These are phyloP conservation scores for Komagataella phaffii DNA, from an alignment of 805 yeast genomes.

Conservation along the genomic window DNA sequence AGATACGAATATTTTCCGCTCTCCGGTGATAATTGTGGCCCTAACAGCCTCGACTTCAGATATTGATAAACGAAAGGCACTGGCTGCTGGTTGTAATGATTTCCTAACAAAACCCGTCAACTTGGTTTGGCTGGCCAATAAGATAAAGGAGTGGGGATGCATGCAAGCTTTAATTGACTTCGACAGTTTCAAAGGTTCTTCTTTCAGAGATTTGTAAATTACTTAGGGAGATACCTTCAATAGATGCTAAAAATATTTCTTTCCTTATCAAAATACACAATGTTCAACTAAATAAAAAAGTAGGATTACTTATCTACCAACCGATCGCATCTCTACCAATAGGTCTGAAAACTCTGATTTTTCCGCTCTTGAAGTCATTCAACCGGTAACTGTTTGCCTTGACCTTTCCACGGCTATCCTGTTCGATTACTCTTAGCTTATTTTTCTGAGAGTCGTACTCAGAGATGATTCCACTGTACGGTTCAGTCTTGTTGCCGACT, in stretches of 20 bases:
- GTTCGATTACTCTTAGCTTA: conserved; percentile 57
- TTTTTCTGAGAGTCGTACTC: conserved; percentile 66
- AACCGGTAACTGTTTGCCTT: conserved; percentile 52
- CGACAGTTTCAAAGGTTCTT: conserved; percentile 68
- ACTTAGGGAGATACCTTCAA: neutral
- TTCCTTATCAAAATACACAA: neutral
- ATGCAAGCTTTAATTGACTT: conserved; percentile 96
- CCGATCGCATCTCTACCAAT: conserved; percentile 62
- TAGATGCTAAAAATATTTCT: neutral
- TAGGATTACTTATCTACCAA: conserved; percentile 33
- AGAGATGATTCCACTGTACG: conserved; percentile 46
- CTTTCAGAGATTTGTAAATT: conserved; percentile 1
- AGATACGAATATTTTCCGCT: conserved; percentile 52
- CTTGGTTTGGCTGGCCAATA: conserved; percentile 84
- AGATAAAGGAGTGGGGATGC: conserved; percentile 97
- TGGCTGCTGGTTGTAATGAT: conserved; percentile 96
- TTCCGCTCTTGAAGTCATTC: conserved; percentile 66
- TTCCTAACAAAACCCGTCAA: conserved; percentile 93
- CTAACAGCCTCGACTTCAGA: conserved; percentile 84
- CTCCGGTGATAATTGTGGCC: conserved; percentile 97
- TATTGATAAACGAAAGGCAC: conserved; percentile 78
- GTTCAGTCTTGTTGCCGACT: conserved; percentile 40
- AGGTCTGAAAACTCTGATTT: conserved; percentile 65
- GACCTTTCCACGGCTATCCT: conserved; percentile 33
- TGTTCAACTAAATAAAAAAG: neutral